Evolutionary conservation across 345 rosid genomes (phyloP), one percentile per base, ranked within the genome.

Genomic region (Salix udensis): DNA sequence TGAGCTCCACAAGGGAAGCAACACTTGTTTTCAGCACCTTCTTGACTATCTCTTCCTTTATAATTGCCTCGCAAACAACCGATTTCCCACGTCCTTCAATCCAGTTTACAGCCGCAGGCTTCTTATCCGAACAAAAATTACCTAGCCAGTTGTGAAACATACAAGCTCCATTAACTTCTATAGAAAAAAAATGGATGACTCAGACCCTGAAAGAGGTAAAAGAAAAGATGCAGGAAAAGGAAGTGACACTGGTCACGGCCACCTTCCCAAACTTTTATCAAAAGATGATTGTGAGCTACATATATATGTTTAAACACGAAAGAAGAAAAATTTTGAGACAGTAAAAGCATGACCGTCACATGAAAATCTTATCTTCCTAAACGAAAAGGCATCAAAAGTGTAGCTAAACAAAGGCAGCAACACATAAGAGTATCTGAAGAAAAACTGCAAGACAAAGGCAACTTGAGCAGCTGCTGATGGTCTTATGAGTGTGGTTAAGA

Each of bases 51-150:
- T 91, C 97, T 76, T 88, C 97, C 79, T 77, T 87, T 71, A 93
- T 93, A 18, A 75, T 86, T 50, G 93, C 97, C 94, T 93, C 97
- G 4, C 97, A 93, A 14, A 93, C 94, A 72, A 93, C 94, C 31
- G 97, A 91, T 81, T 93, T 93, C 2, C 97, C 97, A 23, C 96
- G 91, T 67, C 98, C 98, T 80, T 92, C 94, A n/a, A 94, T 92
- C 97, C 97, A 94, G 80, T 94, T 94, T 68, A 94, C 94, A 36
- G 98, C 98, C 34, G 98, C 95, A 16, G 98, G 88, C 75, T 94
- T 94, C 87, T 94, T 94, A 80, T 94, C 98, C 23, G 97, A 90
- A 81, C 98, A 94, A 42, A 77, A 90, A 68, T 94, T 94, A 62
- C 97, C 95, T 91, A 76, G 77, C 71, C 24, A 58, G 30, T 36